Conservation (phyloP, 2,329 filamentous ascomycete genomes). For the Fragosphaeria purpurea region DNA sequence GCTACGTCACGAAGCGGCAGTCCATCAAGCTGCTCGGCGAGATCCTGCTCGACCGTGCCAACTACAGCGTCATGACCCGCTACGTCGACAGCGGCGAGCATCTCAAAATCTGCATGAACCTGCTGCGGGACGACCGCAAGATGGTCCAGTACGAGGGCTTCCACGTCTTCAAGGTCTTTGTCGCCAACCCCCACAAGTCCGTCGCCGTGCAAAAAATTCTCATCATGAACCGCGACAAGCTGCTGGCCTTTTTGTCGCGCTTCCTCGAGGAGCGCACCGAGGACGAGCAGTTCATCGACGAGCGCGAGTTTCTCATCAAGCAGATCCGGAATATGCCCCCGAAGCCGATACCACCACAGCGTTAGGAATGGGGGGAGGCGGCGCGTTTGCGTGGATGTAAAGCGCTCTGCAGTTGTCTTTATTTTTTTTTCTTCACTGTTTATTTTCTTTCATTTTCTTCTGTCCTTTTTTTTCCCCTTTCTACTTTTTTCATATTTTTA, state of each 20-base stretch:
- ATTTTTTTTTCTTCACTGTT: not conserved
- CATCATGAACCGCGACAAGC: conserved; percentile 88
- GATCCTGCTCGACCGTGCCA: conserved; percentile 85
- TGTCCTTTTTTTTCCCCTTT: not conserved
- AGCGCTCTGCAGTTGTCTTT: not conserved
- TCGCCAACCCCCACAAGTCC: conserved; percentile 98
- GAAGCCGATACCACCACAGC: conserved; percentile 43
- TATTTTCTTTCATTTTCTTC: not conserved
- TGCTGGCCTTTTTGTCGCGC: conserved; percentile 78
- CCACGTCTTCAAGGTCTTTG: conserved; percentile 99
- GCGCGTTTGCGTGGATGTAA: not conserved
- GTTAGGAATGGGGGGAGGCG: not conserved
- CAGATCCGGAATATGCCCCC: conserved; percentile 68
- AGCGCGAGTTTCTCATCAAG: conserved; percentile 93
- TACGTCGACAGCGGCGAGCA: conserved; percentile 95
- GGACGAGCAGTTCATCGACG: conserved; percentile 96
- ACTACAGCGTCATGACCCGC: conserved; percentile 96
- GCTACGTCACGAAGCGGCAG: conserved; percentile 95
- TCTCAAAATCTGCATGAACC: conserved; percentile 96
- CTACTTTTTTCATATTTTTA: not conserved
- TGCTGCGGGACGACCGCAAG: conserved; percentile 87
- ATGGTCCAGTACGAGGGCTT: conserved; percentile 99
- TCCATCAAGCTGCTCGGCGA: conserved; percentile 96
- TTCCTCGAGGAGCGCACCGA: conserved; percentile 94
- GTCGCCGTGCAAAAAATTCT: conserved; percentile 89